These are phyloP conservation scores for Hura crepitans DNA, from an alignment of 441 rosid species.

Conservation along the genomic window DNA sequence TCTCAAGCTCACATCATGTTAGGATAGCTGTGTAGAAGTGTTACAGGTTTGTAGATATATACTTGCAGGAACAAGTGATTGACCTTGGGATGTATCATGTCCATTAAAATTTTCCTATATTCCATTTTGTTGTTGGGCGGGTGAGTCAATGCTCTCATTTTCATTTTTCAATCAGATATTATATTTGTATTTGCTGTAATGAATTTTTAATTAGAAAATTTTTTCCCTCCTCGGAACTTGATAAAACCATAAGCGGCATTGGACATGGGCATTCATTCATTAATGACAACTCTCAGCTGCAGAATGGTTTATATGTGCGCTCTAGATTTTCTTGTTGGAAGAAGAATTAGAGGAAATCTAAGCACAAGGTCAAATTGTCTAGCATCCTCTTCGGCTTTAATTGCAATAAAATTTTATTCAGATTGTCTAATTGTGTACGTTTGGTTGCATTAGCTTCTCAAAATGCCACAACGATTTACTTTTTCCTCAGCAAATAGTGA, in stretches of 20 bases:
- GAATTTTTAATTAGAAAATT: constrained; percentile 18
- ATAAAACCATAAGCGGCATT: neutral
- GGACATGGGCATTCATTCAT: neutral
- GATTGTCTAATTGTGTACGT: too few relatives aligned
- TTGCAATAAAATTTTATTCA: too few relatives aligned
- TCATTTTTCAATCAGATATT: neutral
- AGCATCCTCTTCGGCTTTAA: too few relatives aligned
- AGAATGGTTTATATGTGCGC: too few relatives aligned
- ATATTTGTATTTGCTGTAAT: constrained; percentile 20
- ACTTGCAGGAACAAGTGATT: constrained; percentile 17
- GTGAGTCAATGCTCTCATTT: constrained; percentile 7
- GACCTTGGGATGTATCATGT: constrained; percentile 25
- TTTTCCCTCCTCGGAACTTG: neutral
- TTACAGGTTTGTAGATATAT: constrained; percentile 39
- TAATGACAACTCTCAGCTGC: too few relatives aligned
- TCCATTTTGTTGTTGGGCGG: constrained; percentile 10
- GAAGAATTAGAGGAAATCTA: too few relatives aligned
- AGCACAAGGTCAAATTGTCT: too few relatives aligned
- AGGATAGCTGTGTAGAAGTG: constrained; percentile 23
- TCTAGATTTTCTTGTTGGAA: too few relatives aligned
- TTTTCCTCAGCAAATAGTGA: too few relatives aligned
- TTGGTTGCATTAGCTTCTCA: too few relatives aligned
- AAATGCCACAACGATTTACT: too few relatives aligned
- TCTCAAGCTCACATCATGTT: constrained; percentile 29
- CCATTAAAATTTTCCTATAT: constrained; percentile 15